Conservation (phyloP, 768 basidiomycete genomes). For the Tricholoma terreum region DNA sequence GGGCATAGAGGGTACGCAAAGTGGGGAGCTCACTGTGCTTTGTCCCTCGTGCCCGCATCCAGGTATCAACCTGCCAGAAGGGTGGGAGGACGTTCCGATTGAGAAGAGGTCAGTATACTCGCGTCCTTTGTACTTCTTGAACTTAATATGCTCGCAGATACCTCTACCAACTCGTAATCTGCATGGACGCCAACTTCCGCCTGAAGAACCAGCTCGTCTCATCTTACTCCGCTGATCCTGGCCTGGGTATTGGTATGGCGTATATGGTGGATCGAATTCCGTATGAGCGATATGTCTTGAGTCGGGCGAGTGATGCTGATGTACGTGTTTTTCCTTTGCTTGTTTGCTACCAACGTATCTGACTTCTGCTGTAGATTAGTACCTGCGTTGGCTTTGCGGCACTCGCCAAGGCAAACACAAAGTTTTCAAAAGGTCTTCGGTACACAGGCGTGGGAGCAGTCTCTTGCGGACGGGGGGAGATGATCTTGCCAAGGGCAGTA, state of each 20-base stretch:
- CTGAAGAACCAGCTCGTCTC: conserved; percentile 14
- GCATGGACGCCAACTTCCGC: conserved; percentile 22
- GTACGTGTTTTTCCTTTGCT: conserved; percentile 2
- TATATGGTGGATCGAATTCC: conserved; percentile 8
- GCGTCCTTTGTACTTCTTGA: not conserved
- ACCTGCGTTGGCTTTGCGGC: conserved; percentile 26
- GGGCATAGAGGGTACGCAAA: conserved; percentile 17
- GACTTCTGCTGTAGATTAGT: conserved; percentile 17
- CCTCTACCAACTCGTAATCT: conserved; percentile 10
- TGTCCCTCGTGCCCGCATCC: conserved; percentile 30
- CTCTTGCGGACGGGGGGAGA: conserved; percentile 21
- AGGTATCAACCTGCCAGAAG: conserved; percentile 20
- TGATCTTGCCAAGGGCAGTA: conserved; percentile 11
- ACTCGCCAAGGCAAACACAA: conserved; percentile 20
- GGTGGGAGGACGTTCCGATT: conserved; percentile 15
- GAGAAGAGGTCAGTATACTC: conserved; percentile 4
- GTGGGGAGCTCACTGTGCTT: conserved; percentile 20
- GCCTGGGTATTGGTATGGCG: conserved; percentile 4
- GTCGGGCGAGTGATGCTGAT: conserved; percentile 5
- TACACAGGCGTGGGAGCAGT: conserved; percentile 22
- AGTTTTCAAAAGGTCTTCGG: conserved; percentile 17
- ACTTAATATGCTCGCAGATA: not conserved
- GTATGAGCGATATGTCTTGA: conserved; percentile 7
- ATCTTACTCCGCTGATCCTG: conserved; percentile 2
- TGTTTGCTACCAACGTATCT: not conserved